Evolutionary conservation across 1,284 basidiomycete genomes (phyloP).

Genomic region (Fomitopsis pinicola): DNA sequence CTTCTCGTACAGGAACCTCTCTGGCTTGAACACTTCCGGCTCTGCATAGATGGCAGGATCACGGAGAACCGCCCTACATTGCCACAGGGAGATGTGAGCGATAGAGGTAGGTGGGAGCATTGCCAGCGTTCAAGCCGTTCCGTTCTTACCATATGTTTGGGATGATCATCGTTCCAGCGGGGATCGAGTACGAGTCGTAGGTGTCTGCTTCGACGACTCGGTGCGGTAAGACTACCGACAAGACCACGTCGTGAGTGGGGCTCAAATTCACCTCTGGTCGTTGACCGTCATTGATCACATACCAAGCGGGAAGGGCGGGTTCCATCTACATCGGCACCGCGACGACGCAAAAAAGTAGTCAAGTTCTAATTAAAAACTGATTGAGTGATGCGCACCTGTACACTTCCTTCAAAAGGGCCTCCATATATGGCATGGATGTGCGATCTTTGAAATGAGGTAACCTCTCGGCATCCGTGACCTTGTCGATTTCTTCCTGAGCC

Average conservation of each 20-base stretch:
- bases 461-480: background rate
- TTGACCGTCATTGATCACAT: background rate
- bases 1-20: constrained; percentile 12
- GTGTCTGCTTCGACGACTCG: constrained; percentile 38
- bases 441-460: background rate
- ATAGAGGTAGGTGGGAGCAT: background rate
- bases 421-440: background rate
- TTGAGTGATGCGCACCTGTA: too few species aligned
- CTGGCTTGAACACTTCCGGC: constrained; percentile 7
- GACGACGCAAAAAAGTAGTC: background rate
- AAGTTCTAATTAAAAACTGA: too few species aligned
- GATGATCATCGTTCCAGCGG: constrained; percentile 40
- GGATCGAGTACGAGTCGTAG: constrained; percentile 41
- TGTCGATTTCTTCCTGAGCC: background rate
- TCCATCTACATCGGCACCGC: background rate
- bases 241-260: too few species aligned
- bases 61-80: constrained; percentile 17
- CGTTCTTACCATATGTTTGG: constrained; percentile 40
- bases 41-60: constrained; percentile 13
- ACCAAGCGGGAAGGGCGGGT: background rate
- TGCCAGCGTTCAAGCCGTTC: background rate
- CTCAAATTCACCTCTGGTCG: background rate
- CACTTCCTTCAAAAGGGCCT: background rate
- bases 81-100: background rate
- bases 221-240: constrained; percentile 8